phyloP scores from a whole-genome alignment of 1,284 basidiomycete species.

The Rhodotorula sp. region DNA sequence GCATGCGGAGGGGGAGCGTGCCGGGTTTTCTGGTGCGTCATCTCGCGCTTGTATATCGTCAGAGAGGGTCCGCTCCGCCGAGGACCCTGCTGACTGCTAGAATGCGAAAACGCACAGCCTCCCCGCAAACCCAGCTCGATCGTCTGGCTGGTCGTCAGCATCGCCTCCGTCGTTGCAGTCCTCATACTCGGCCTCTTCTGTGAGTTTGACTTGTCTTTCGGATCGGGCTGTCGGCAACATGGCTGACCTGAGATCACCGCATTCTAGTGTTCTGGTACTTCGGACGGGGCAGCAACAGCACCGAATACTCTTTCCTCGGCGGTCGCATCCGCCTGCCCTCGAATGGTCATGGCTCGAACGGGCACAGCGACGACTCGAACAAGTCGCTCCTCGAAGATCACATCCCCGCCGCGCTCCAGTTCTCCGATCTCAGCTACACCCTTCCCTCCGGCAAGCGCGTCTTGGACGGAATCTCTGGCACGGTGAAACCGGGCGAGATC shows the following conservation, averaged over 20 bases:
- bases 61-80: too few relatives aligned
- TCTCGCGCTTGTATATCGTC: neutral
- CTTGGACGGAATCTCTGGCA: slow-evolving; percentile 75
- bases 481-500: slow-evolving; percentile 80
- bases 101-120: slow-evolving; percentile 52
- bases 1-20: slow-evolving; percentile 87
- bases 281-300: slow-evolving; percentile 65
- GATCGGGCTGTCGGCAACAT: neutral
- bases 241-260: neutral
- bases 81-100: too few relatives aligned
- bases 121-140: slow-evolving; percentile 78
- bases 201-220: neutral
- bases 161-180: slow-evolving; percentile 65
- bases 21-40: slow-evolving; percentile 79
- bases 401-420: slow-evolving; percentile 86
- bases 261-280: slow-evolving; percentile 81
- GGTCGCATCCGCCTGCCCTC: slow-evolving; percentile 70
- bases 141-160: slow-evolving; percentile 77
- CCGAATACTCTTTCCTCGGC: slow-evolving; percentile 52
- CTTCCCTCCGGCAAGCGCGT: slow-evolving; percentile 62
- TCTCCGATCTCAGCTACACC: slow-evolving; percentile 77
- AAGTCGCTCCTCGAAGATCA: slow-evolving; percentile 84
- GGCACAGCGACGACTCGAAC: slow-evolving; percentile 76
- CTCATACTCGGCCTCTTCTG: slow-evolving; percentile 55
- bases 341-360: slow-evolving; percentile 52